phyloP scores from a whole-genome alignment of 2,329 filamentous ascomycete genomes.

The Diplodia mutila region DNA sequence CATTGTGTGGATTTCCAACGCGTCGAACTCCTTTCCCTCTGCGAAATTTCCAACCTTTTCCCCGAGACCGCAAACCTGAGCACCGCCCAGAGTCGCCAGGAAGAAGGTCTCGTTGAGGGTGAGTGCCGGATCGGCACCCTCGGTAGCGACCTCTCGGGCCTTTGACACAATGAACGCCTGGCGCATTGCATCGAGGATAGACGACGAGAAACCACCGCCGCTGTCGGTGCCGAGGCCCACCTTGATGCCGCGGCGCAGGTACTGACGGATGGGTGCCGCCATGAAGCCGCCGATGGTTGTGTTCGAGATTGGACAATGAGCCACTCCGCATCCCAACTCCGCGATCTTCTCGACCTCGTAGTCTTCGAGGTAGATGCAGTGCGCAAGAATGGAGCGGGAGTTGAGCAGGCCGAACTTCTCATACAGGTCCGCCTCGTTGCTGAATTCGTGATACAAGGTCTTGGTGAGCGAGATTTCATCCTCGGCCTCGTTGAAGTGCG shows the following conservation, averaged over 20 bases:
- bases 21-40: conserved; percentile 66
- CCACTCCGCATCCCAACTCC: conserved; percentile 59
- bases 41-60: conserved; percentile 61
- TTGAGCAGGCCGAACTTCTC: conserved; percentile 59
- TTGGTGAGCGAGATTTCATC: conserved; percentile 62
- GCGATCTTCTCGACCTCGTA: conserved; percentile 57
- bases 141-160: conserved; percentile 39
- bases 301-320: conserved; percentile 68
- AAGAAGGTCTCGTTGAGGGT: conserved; percentile 52
- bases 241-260: conserved; percentile 62
- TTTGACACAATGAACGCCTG: conserved; percentile 59
- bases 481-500: conserved; percentile 68
- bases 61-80: conserved; percentile 60
- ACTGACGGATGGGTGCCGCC: conserved; percentile 63
- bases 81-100: conserved; percentile 65
- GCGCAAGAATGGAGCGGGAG: conserved; percentile 63
- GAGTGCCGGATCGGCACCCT: conserved; percentile 43
- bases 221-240: conserved; percentile 70
- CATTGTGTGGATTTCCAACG: conserved; percentile 58
- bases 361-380: conserved; percentile 66
- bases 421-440: conserved; percentile 65
- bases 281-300: conserved; percentile 61
- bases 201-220: conserved; percentile 64
- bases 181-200: conserved; percentile 62
- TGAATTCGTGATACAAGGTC: conserved; percentile 60